Percentiles rank a stretch among this genome's conserved stretches.
Evolutionary conservation across 257 asterid genomes (phyloP).

Genomic region (Solanum etuberosum): DNA sequence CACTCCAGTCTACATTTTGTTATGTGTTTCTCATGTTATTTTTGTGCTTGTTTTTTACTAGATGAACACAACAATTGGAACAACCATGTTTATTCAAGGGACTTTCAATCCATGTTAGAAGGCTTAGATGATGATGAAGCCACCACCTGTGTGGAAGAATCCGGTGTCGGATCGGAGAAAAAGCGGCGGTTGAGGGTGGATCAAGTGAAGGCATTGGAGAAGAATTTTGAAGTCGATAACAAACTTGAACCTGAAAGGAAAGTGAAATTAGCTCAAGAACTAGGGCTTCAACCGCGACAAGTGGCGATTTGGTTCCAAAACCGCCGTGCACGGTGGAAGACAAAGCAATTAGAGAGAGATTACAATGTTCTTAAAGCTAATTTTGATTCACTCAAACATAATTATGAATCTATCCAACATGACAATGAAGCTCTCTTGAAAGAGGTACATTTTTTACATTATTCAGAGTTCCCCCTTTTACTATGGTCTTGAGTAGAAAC

Average conservation of each 20-base stretch:
- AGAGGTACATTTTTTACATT: constrained; percentile 28
- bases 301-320: constrained; percentile 95
- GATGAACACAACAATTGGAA: constrained; percentile 42
- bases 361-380: constrained; percentile 55
- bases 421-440: constrained; percentile 53
- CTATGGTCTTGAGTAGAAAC: too few species aligned
- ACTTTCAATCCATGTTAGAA: constrained; percentile 61
- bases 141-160: constrained; percentile 36
- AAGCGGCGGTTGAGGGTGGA: constrained; percentile 57
- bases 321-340: constrained; percentile 87
- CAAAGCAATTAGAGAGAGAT: constrained; percentile 74
- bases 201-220: constrained; percentile 87
- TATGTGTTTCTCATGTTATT: neutral
- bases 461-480: neutral
- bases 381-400: constrained; percentile 51
- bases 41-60: neutral
- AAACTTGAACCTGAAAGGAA: constrained; percentile 87
- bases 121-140: constrained; percentile 75
- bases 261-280: constrained; percentile 70
- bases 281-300: constrained; percentile 85
- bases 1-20: neutral
- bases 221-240: constrained; percentile 75
- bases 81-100: constrained; percentile 38
- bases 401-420: constrained; percentile 34
- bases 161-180: constrained; percentile 47